Conservation (phyloP, 2,329 filamentous ascomycete genomes). For the Arthroderma sp. region DNA sequence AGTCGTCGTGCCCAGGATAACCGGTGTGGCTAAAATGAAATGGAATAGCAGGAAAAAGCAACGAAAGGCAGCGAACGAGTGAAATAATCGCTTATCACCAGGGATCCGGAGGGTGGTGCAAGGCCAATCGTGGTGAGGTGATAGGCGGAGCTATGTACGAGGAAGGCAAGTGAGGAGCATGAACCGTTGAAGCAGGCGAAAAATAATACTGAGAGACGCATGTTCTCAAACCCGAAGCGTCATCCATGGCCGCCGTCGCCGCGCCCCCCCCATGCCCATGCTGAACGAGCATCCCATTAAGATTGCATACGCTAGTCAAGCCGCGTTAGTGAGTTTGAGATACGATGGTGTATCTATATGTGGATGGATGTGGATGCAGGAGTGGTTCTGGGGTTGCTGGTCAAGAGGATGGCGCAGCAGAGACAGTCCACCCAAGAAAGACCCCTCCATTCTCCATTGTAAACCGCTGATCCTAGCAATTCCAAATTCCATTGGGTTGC, state of each 20-base stretch:
- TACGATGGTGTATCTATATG: too few relatives aligned
- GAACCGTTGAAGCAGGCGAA: conserved; percentile 3
- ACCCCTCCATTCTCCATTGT: too few relatives aligned
- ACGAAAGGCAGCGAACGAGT: neutral
- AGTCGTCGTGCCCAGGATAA: too few relatives aligned
- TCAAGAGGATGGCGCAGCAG: conserved; percentile 4
- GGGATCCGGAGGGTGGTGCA: neutral
- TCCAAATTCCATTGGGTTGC: too few relatives aligned
- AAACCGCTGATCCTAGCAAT: too few relatives aligned
- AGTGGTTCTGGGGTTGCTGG: conserved; percentile 2
- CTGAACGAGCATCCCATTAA: conserved; percentile 2
- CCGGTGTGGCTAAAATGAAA: too few relatives aligned
- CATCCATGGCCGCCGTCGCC: neutral
- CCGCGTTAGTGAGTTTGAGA: neutral
- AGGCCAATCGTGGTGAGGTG: neutral
- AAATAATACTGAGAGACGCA: neutral
- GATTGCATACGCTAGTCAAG: conserved; percentile 1
- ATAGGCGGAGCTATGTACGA: too few relatives aligned
- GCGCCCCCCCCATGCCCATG: conserved; percentile 2
- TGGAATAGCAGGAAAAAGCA: neutral
- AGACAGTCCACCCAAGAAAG: too few relatives aligned
- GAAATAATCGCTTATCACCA: neutral
- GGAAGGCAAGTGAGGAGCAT: conserved; percentile 1
- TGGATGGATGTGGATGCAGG: too few relatives aligned
- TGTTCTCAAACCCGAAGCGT: neutral